These are phyloP conservation scores for Barbarea vulgaris DNA, from an alignment of 345 rosid species.

Conservation along the genomic window DNA sequence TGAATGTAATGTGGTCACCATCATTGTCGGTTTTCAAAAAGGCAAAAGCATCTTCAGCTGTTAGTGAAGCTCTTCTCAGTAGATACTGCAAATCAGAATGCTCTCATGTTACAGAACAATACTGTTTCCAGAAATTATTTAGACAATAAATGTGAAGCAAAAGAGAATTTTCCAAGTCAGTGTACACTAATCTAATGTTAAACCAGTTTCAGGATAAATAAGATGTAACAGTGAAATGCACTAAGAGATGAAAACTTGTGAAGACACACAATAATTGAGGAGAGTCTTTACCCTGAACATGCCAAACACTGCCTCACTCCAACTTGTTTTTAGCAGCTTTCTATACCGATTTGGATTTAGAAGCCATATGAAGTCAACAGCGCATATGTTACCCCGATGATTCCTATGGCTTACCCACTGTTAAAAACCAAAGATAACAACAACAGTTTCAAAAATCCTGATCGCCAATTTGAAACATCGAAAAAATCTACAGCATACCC, in stretches of 20 bases:
- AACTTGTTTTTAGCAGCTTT: conserved; percentile 73
- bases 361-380: conserved; percentile 98
- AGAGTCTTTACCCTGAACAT: conserved; percentile 76
- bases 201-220: not conserved
- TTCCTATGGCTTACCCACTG: conserved; percentile 99
- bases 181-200: not conserved
- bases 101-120: conserved; percentile 26
- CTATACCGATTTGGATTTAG: conserved; percentile 79
- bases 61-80: conserved; percentile 64
- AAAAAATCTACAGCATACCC: conserved; percentile 41
- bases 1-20: conserved; percentile 62
- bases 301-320: conserved; percentile 97
- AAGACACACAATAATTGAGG: not conserved
- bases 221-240: not conserved
- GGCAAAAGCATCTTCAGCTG: conserved; percentile 77
- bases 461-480: conserved; percentile 15
- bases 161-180: not conserved
- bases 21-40: conserved; percentile 63
- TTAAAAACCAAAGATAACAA: conserved; percentile 12
- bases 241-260: not conserved
- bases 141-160: not conserved
- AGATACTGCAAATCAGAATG: conserved; percentile 55
- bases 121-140: not conserved
- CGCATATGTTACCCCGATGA: conserved; percentile 94
- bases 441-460: conserved; percentile 17